Evolutionary conservation across 805 yeast species (phyloP).

Genomic region (Metschnikowia lachancei): DNA sequence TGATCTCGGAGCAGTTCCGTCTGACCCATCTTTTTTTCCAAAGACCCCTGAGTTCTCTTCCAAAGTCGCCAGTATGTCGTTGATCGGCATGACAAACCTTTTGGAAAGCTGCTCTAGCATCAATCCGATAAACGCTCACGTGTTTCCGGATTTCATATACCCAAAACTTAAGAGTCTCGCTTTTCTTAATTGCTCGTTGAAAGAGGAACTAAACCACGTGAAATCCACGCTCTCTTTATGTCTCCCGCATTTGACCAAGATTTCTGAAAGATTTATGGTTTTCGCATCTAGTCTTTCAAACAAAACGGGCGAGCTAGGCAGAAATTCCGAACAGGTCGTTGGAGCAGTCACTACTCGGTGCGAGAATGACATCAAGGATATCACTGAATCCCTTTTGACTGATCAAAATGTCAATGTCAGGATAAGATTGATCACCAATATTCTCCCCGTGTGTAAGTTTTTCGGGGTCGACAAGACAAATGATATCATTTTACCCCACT

Average conservation of each 20-base stretch:
- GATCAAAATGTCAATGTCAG: slow-evolving; percentile 67
- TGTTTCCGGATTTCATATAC: slow-evolving; percentile 78
- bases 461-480: slow-evolving; percentile 87
- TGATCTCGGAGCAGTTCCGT: not conserved
- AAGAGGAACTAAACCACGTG: slow-evolving; percentile 28
- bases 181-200: slow-evolving; percentile 28
- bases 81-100: slow-evolving; percentile 65
- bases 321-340: not conserved
- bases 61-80: slow-evolving; percentile 63
- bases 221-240: slow-evolving; percentile 69
- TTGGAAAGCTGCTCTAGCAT: slow-evolving; percentile 60
- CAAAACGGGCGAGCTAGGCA: slow-evolving; percentile 11
- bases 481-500: slow-evolving; percentile 83
- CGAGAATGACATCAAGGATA: slow-evolving; percentile 49
- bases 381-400: slow-evolving; percentile 64
- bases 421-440: slow-evolving; percentile 63
- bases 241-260: slow-evolving; percentile 67
- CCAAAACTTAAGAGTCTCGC: slow-evolving; percentile 53
- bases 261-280: slow-evolving; percentile 51
- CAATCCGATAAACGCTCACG: slow-evolving; percentile 68
- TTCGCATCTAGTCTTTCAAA: slow-evolving; percentile 19
- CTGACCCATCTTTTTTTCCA: slow-evolving; percentile 9
- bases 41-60: slow-evolving; percentile 35
- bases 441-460: slow-evolving; percentile 74
- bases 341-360: slow-evolving; percentile 5